A percentile compares a stretch with the other conserved stretches of the same genome.
Conservation (phyloP, 129 eudicot species). For the Heracleum sosnowskyi region DNA sequence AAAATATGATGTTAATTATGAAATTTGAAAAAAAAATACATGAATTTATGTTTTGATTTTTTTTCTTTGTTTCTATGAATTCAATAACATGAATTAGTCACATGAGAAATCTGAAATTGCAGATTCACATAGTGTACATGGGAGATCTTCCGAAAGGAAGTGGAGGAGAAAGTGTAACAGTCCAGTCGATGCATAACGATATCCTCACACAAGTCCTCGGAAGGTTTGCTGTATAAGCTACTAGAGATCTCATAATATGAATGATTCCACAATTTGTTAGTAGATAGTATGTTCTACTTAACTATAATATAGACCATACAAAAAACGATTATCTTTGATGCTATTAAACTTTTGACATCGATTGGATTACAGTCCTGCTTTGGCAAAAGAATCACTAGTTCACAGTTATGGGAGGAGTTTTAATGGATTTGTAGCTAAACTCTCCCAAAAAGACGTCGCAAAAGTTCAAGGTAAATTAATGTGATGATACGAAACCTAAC, state of each 20-base stretch:
- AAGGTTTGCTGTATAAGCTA: slow-evolving; percentile 14
- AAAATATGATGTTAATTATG: no score
- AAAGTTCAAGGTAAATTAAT: slow-evolving; percentile 14
- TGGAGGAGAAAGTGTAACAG: slow-evolving; percentile 5
- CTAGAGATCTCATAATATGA: background rate
- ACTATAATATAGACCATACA: background rate
- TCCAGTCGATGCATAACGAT: slow-evolving; percentile 19
- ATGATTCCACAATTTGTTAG: background rate
- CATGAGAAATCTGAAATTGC: background rate
- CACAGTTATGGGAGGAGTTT: slow-evolving; percentile 31
- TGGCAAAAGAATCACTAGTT: slow-evolving; percentile 25
- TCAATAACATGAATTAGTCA: background rate
- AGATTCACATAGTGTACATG: slow-evolving; percentile 30
- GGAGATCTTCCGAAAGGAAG: slow-evolving; percentile 19
- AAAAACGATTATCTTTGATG: background rate
- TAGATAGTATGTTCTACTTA: no score
- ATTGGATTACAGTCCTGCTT: slow-evolving; percentile 12
- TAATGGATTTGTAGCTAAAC: slow-evolving; percentile 38
- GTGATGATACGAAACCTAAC: background rate
- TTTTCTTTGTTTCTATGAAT: background rate
- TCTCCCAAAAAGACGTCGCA: slow-evolving; percentile 24
- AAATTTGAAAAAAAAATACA: no score
- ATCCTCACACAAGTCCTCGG: slow-evolving; percentile 14
- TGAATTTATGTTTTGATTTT: background rate
- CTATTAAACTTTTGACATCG: background rate